Evolutionary conservation across 2,329 filamentous ascomycete genomes (phyloP), one percentile per base, ranked within the genome.

Genomic region (Aspergillus pseudotamarii): DNA sequence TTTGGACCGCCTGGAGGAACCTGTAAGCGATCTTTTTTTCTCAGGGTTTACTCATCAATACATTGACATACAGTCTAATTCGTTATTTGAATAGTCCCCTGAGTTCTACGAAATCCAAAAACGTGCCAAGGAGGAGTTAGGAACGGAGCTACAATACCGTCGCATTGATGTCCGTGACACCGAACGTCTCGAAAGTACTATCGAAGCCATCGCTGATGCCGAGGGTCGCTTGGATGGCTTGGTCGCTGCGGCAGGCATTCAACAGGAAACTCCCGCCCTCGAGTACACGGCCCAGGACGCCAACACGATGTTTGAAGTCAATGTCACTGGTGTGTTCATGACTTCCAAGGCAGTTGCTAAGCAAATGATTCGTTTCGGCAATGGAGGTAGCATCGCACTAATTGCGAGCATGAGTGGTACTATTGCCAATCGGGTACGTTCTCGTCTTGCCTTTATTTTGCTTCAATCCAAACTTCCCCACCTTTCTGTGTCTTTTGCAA

Each of bases 231-330:
- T 97, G 65, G 92, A 96, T 73, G 93, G 93, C 0, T 80, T 96
- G 60, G 87, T 97, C 55, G 89, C 89, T 0, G 89, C 89, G 0
- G 90, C 89, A 0, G 89, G 88, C 1, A 81, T 88, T 46, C 92
- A 96, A 79, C 91, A 96, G 78, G 92, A 96, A 79, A 93, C 88
- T 0, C 80, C 91, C 0, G 93, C 94, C 1, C 82, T 97, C 60
- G 92, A 96, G 56, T 96, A 96, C 75, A 82, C 82, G 1, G 81
- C 83, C 58, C 83, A 87, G 72, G 86, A 89, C 68, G 82, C 85
- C 60, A 88, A 88, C 69, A 83, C 79, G 61, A 89, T 89, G 86
- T 85, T 89, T 65, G 84, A 86, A 68, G 79, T 88, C 66, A 88
- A 88, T 69, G 80, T 88, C 57, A 88, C 85, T 0, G 86, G 86